A percentile compares a stretch with the other conserved stretches of the same genome.
Evolutionary conservation across 805 yeast species (phyloP).

Genomic region (Saturnispora hagleri): DNA sequence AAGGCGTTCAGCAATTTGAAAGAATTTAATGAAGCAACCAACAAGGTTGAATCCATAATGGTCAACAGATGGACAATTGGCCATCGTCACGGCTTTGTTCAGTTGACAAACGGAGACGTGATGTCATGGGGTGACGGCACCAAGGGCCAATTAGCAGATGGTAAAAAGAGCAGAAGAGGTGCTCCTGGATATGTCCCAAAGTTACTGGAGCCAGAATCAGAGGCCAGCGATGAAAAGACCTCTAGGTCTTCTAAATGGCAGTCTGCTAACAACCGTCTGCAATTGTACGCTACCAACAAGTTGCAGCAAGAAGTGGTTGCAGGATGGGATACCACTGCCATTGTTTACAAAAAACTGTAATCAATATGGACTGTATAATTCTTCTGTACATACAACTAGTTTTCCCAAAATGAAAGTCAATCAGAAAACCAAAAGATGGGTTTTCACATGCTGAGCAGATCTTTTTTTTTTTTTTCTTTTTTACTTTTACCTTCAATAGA

Average conservation of each 20-base stretch:
- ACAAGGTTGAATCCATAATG: slow-evolving; percentile 35
- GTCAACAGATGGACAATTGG: slow-evolving; percentile 53
- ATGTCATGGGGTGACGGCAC: slow-evolving; percentile 80
- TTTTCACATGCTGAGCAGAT: background rate
- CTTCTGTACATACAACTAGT: background rate
- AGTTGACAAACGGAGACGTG: slow-evolving; percentile 55
- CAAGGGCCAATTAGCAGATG: slow-evolving; percentile 77
- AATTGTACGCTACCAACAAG: background rate
- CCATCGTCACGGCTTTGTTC: slow-evolving; percentile 52
- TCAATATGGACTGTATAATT: background rate
- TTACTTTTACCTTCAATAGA: background rate
- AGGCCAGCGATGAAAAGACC: background rate
- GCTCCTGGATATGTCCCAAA: slow-evolving; percentile 47
- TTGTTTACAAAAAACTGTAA: slow-evolving; percentile 5
- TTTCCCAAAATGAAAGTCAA: background rate
- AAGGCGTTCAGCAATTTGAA: slow-evolving; percentile 36
- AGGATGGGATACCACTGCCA: slow-evolving; percentile 7
- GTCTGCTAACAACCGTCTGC: background rate
- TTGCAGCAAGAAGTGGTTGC: slow-evolving; percentile 6
- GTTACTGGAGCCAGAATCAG: slow-evolving; percentile 52
- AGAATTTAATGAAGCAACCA: slow-evolving; percentile 44
- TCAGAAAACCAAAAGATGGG: background rate
- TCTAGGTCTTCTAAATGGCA: background rate
- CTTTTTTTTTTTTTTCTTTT: background rate
- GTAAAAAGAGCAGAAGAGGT: slow-evolving; percentile 53